These are phyloP conservation scores for Lentinula guzmanii DNA, from an alignment of 768 basidiomycete species.

Conservation along the genomic window DNA sequence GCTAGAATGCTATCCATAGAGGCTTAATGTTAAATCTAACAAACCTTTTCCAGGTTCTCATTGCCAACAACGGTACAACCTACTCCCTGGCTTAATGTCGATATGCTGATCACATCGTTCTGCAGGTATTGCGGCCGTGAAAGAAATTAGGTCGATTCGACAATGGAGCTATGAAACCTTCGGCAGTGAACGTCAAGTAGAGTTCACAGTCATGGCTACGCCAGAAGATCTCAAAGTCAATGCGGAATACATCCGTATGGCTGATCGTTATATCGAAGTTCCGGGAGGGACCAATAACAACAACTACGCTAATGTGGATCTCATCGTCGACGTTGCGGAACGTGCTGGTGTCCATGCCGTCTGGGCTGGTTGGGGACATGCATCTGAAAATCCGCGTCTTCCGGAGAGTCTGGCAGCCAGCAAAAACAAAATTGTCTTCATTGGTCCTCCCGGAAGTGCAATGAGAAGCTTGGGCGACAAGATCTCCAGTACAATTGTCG, in stretches of 20 bases:
- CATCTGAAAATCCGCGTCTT: slow-evolving; percentile 95
- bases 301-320: slow-evolving; percentile 99
- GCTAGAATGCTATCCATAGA: slow-evolving; percentile 10
- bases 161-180: slow-evolving; percentile 99
- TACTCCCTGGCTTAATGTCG: not conserved
- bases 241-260: slow-evolving; percentile 99
- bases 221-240: slow-evolving; percentile 98
- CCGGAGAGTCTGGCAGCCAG: slow-evolving; percentile 90
- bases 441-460: slow-evolving; percentile 96
- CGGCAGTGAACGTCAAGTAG: slow-evolving; percentile 90
- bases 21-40: not conserved
- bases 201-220: slow-evolving; percentile 99
- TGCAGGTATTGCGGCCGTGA: slow-evolving; percentile 96
- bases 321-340: slow-evolving; percentile 97
- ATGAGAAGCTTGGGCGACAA: slow-evolving; percentile 99
- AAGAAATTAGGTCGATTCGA: slow-evolving; percentile 96
- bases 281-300: slow-evolving; percentile 98
- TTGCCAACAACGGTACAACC: slow-evolving; percentile 88
- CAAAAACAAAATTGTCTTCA: slow-evolving; percentile 97
- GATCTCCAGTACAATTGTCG: slow-evolving; percentile 98
- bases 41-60: slow-evolving; percentile 66
- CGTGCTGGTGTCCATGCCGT: slow-evolving; percentile 97
- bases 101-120: slow-evolving; percentile 8
- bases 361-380: slow-evolving; percentile 99
- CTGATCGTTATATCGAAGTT: slow-evolving; percentile 97